A percentile compares a stretch with the other conserved stretches of the same genome.
Evolutionary conservation across 2,329 filamentous ascomycete species (phyloP).

Genomic region (Chaetomium olivaceum): DNA sequence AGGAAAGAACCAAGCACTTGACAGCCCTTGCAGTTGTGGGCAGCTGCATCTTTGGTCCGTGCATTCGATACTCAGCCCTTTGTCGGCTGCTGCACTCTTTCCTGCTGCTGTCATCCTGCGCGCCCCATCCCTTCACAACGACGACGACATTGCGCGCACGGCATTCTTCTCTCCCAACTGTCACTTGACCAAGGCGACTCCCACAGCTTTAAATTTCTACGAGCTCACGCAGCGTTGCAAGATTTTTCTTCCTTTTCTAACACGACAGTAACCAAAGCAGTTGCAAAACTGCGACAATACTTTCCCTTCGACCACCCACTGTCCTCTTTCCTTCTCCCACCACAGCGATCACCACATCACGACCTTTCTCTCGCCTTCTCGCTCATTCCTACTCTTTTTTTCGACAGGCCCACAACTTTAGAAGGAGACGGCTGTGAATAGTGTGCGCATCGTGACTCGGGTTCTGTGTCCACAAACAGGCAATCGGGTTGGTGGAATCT

Average conservation of each 20-base stretch:
- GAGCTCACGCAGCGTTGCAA: neutral
- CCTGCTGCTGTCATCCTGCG: constrained; percentile 4
- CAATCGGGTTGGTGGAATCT: constrained; percentile 10
- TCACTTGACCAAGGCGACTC: neutral
- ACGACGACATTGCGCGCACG: neutral
- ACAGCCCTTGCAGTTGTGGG: neutral
- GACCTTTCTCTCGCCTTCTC: neutral
- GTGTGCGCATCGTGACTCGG: constrained; percentile 22
- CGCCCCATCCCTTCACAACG: neutral
- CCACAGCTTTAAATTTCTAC: neutral
- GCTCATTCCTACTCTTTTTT: neutral
- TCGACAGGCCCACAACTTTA: neutral
- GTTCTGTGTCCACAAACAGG: constrained; percentile 12
- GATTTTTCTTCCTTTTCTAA: neutral
- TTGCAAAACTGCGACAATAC: too few relatives aligned
- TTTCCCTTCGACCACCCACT: neutral
- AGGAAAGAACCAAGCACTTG: neutral
- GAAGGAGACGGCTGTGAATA: constrained; percentile 21
- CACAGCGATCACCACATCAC: neutral
- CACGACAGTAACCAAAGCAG: neutral
- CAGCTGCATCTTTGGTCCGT: neutral
- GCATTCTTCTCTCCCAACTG: neutral
- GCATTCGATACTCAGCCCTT: neutral
- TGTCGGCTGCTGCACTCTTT: neutral
- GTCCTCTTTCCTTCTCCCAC: neutral